Conservation (phyloP, 257 asterid genomes). For the Nicotiana otophora region DNA sequence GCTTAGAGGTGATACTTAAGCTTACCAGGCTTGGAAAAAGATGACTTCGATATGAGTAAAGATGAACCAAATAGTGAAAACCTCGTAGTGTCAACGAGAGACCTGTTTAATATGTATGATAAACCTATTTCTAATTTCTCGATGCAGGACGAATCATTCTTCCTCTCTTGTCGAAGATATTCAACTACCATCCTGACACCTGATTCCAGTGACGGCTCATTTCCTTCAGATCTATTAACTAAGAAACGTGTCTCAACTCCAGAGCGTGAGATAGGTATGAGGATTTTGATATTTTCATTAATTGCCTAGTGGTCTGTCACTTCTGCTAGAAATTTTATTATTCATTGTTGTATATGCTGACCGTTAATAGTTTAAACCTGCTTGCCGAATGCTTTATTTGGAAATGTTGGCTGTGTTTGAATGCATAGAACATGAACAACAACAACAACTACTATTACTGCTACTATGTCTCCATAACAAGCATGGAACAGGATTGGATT, state of each 20-base stretch:
- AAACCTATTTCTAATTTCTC: constrained; percentile 5
- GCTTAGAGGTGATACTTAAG: neutral
- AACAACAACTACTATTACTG: neutral
- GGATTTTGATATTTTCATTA: constrained; percentile 3
- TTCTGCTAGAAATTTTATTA: neutral
- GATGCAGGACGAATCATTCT: constrained; percentile 32
- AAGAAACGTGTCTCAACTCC: constrained; percentile 37
- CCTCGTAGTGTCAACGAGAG: neutral
- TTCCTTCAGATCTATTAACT: constrained; percentile 55
- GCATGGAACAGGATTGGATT: neutral
- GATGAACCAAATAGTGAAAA: neutral
- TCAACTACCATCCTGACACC: constrained; percentile 56
- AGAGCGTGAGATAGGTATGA: constrained; percentile 58
- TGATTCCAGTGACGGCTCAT: constrained; percentile 45
- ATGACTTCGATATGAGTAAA: neutral
- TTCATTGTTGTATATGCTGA: neutral
- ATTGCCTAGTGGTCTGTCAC: neutral
- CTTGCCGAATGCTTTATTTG: neutral
- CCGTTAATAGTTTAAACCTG: neutral
- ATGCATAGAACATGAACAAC: neutral
- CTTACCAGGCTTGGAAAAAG: neutral
- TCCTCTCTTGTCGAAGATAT: constrained; percentile 32
- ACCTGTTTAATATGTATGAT: neutral
- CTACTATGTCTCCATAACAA: neutral
- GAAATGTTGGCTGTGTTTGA: neutral